phyloP scores from a whole-genome alignment of 352 stramenopile species.

The Globisporangium cylindrosporum region DNA sequence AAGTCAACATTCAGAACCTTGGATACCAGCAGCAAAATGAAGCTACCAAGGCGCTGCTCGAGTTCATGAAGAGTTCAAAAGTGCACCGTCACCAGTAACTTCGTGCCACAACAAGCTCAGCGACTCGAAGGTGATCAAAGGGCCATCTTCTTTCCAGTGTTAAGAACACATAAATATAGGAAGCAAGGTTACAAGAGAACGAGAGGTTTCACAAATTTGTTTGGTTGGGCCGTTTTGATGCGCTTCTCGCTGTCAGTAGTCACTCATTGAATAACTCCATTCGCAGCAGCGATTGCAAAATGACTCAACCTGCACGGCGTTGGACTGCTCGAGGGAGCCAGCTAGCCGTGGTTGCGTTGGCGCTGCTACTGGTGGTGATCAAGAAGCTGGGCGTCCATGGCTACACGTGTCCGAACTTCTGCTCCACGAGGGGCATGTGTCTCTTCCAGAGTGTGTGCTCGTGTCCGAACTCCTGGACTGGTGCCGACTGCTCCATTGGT shows the following conservation, averaged over 20 bases:
- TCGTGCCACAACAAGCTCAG: not conserved
- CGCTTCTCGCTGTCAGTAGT: not conserved
- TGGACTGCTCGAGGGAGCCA: not conserved
- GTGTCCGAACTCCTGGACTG: conserved; percentile 46
- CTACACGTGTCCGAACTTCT: conserved; percentile 72
- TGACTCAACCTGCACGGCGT: not conserved
- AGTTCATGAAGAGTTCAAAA: not conserved
- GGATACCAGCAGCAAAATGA: not conserved
- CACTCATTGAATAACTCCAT: not conserved
- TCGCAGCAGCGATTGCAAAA: not conserved
- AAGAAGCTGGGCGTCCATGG: not conserved
- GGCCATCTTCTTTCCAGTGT: not conserved
- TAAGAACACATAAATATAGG: not conserved
- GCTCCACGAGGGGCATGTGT: conserved; percentile 65
- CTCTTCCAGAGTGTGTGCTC: conserved; percentile 48
- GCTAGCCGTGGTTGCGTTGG: not conserved
- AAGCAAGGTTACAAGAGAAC: not conserved
- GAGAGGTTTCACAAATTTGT: not conserved
- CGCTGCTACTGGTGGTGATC: not conserved
- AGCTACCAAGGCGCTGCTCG: not conserved
- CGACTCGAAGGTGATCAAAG: not conserved
- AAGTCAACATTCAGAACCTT: not conserved
- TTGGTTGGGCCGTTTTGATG: not conserved
- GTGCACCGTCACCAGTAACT: not conserved
- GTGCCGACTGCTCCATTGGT: conserved; percentile 62